Percentiles rank a stretch among this genome's conserved stretches.
These are phyloP conservation scores for Mycena polygramma DNA, from an alignment of 768 basidiomycete genomes.

Conservation along the genomic window DNA sequence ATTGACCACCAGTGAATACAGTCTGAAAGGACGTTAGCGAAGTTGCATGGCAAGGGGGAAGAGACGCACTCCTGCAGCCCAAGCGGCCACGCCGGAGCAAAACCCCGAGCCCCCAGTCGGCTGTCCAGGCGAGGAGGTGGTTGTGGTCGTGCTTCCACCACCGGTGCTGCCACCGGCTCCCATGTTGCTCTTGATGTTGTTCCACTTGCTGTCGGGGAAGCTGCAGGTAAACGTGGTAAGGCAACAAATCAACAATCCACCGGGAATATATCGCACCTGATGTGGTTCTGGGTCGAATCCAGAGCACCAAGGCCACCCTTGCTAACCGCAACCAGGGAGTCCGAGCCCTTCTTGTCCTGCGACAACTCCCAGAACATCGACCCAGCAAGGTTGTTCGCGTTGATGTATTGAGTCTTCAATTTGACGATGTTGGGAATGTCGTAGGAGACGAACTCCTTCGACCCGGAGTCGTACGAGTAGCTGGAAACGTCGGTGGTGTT, in stretches of 20 bases:
- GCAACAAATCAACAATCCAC: not conserved
- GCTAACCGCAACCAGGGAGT: conserved; percentile 70
- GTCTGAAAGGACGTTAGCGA: conserved; percentile 42
- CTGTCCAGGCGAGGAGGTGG: conserved; percentile 42
- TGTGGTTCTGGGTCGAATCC: conserved; percentile 76
- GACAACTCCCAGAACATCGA: conserved; percentile 85
- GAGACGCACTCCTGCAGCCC: conserved; percentile 56
- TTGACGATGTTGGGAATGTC: conserved; percentile 78
- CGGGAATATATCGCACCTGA: conserved; percentile 54
- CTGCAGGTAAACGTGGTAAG: conserved; percentile 46
- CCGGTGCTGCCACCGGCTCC: conserved; percentile 36
- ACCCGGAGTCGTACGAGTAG: conserved; percentile 82
- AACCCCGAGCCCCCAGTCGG: conserved; percentile 44
- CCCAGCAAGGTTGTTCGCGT: conserved; percentile 69
- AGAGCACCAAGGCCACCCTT: conserved; percentile 63
- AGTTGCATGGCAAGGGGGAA: not conserved
- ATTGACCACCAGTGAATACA: conserved; percentile 60
- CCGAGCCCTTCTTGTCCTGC: conserved; percentile 68
- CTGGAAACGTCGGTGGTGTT: conserved; percentile 79
- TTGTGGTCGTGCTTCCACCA: conserved; percentile 33
- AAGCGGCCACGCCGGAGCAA: conserved; percentile 62
- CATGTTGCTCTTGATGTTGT: conserved; percentile 78
- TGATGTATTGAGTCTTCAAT: conserved; percentile 78
- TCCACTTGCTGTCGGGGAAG: conserved; percentile 78
- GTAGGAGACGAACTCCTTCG: conserved; percentile 79